Evolutionary conservation across 768 basidiomycete species (phyloP), one percentile per base, ranked within the genome.

Genomic region (Galerina marginata): DNA sequence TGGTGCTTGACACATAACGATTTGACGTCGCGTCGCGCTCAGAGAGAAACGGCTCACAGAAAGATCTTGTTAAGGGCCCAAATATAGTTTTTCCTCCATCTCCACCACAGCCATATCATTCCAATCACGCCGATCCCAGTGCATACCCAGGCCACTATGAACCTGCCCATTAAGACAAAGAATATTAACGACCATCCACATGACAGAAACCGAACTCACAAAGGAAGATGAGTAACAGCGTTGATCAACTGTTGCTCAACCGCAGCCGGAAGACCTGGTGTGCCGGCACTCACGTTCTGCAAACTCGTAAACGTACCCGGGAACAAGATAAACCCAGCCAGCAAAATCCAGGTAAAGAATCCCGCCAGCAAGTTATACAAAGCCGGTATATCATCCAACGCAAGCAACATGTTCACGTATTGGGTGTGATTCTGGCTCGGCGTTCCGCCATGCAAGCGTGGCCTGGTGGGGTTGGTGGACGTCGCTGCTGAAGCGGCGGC

Each of bases 341-440:
- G 74, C 53, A 87, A 65, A 56, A 88, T 79, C 86, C 86, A 88
- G 9, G 83, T 86, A 63, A 84, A 87, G 72, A 88, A 86, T 7
- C 77, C 77, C 2, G 83, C 79, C n/a, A 81, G 67, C 12, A 85
- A 56, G 56, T 86, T 85, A 68, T 82, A 76, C 43, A 81, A 20
- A 3, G 70, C 63, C 15, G 85, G 83, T 45, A 88, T 87, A 39
- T 74, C 77, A 63, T 87, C 86, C 20, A 87, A 71, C 4, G 85
- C 86, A 37, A 88, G 79, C 25, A 88, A 76, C 86, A 88, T 88
- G 54, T 80, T 82, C 63, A 86, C 78, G 64, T 88, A 88, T 36
- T 78, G 79, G 2, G 86, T 85, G 59, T 82, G 72, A 68, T 74
- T 76, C 63, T 77, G 77, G 49, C 66, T 69, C 4, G 63, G 62